Base-by-base conservation (phyloP, 805 yeast genomes). In the Suhomyces xylopsoci region DNA sequence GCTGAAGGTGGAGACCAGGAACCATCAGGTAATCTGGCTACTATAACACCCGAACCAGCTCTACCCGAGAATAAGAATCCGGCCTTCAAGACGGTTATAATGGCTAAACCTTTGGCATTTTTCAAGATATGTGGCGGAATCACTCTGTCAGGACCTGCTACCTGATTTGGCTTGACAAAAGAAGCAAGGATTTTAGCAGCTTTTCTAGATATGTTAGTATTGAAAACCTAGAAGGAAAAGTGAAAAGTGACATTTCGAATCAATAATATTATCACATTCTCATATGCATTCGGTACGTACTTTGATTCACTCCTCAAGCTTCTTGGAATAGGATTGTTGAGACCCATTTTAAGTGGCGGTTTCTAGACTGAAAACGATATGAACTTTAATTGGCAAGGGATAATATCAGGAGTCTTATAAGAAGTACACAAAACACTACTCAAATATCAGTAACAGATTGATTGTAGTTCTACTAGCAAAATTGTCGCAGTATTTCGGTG, bases 1-100 rank as follows among this genome's bases (percentile, higher is more conserved):
- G 97, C 99, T 2, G 96, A 86, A 1, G 99, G 99, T 2, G 97
- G 96, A 12, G 97, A 91, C 99, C 99, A 93, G 0, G 88, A 71
- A 0, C 97, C 98, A 70, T 94, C 98, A 2, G 96, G 96, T 48
- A 94, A 78, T 54, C 97, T 77, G 5, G 97, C 97, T 24, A 93
- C 96, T 55, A 93, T 88, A 34, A 93, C 89, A 58, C 99, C 99
- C 1, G 97, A 89, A 24, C 99, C 99, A 0, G 97, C 98, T 67
- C 99, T 82, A 26, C 98, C 99, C 2, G 97, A 89, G 68, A 93
- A 93, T 51, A 93, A 76, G 68, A 93, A 93, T 2, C 99, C 99
- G 3, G 98, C 99, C 68, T 94, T 93, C 53, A 93, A 76, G n/a
- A 94, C 97, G 0, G 98, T 93, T 58, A 93, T 80, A 38, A 93